Evolutionary conservation across 1,139 yeast species (phyloP), one percentile per base, ranked within the genome.

Genomic region (Scheffersomyces titani): DNA sequence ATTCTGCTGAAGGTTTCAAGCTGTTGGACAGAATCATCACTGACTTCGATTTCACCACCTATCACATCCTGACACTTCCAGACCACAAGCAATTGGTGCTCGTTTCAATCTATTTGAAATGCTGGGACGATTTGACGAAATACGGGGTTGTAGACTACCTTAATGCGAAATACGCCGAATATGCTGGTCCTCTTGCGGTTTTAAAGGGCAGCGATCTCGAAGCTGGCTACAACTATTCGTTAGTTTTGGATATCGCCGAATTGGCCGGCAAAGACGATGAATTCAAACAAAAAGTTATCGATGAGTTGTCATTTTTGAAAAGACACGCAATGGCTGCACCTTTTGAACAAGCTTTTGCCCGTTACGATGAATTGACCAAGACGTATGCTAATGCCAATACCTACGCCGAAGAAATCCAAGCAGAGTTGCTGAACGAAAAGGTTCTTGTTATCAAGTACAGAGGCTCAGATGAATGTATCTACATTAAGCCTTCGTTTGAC

Each of bases 21-120:
- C 80, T 89, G n/a, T 82, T 94, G 65, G 98, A 94, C 74, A 86
- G 98, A 71, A 86, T 94, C 62, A 86, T 94, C 61, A 88, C 97
- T 46, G 99, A 94, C 76, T 94, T 94, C 68, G 99, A 94, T 73
- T 92, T 92, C 76, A 96, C 97, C 57, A 90, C 96, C 40, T 92
- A 90, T 75, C 98, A 93, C 73, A 80, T 96, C 61, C 89, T 97
- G 52, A 93, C 97, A 49, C 87, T 93, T 16, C 72, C 76, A 6
- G 92, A 85, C 69, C 81, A 79, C 66, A 90, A 85, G 78, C 75
- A 86, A 50, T 77, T 84, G 70, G 75, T 92, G 58, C 77, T 89
- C 61, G 76, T 92, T 50, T 89, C 96, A 20, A 78, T 92, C 61
- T 85, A 83, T 63, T 84, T 90, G 70, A 89, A 88, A 71, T 89